Base-by-base conservation (phyloP, 2,329 filamentous ascomycete genomes). In the Xylaria sp. region DNA sequence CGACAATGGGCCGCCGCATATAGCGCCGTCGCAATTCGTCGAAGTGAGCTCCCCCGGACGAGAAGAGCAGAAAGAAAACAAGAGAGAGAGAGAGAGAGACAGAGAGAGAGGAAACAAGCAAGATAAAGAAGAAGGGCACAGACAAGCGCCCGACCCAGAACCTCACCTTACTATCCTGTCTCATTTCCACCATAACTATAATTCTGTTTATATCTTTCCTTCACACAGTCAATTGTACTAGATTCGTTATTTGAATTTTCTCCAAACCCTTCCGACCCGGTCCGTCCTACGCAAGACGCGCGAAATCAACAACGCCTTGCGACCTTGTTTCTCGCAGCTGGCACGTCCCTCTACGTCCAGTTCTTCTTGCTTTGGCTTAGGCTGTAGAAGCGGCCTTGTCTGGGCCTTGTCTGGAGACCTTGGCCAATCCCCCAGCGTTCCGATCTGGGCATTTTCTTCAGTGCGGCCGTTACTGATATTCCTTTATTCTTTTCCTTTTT, bases 11-110 rank as follows among this genome's bases (percentile, higher is more conserved):
- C 75, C 68, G 62, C 73, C 73, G 72, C 75, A 71, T 72, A 74
- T 78, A 78, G 72, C 72, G 72, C 73, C 69, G 75, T 77, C 75
- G 75, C 75, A 76, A 75, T 72, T 67, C 68, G 70, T 75, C 73
- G 72, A 76, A 72, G 71, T 65, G 52, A 68, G 66, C 54, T 68
- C 60, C 62, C 46, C 56, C 55, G 66, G 68, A 69, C 64, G 59
- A 62, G 56, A 68, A 66, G 59, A 68, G 59, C 68, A 69, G 62
- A 62, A 61, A 62, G 43, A 63, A 62, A 57, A 39, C 28, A 28
- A 57, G 43, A 48, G 18, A 43, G 39, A 43, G 54, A 58, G 18
- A 13, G 12, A 58, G 23, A 39, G 49, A 55, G 36, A 56, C 58
- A 54, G 66, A 28, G 28, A 63, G 56, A 36, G 60, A 66, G 56